Base-by-base conservation (phyloP, 176 grass and related monocot genomes). In the Phragmites australis region DNA sequence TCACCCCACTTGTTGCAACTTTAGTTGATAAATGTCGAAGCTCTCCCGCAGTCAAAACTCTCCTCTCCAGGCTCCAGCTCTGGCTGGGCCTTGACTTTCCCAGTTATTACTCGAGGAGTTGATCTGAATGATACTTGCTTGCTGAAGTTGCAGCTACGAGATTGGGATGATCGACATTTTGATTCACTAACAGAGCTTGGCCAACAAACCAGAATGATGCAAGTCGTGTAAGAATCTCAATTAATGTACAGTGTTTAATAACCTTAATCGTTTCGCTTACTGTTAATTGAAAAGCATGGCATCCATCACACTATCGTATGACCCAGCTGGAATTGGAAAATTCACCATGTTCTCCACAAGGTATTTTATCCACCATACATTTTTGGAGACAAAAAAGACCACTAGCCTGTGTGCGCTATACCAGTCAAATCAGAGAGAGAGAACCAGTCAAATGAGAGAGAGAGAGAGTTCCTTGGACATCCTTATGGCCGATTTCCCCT, bases 401-500 rank as follows among this genome's bases (percentile, higher is more conserved):
- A 25, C 2, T 29, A 18, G 55, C 15, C 22, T 53, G 30, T 78
- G 22, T 78, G 8, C 31, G 42, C 51, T 77, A 42, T 31, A 62
- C 31, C 22, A n/a, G 40, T 39, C 6, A 85, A 55, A 55, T 0
- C 13, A 37, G 8, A 22, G 26, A 11, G n/a, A n/a, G n/a, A n/a
- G n/a, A n/a, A 62, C 31, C 22, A n/a, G 40, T 39, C 6, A 85
- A 55, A 55, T 0, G 8, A 37, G 8, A 22, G 26, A 11, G 34
- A 37, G 18, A 12, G 25, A 18, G 13, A 32, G 27, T 27, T 49
- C 31, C 25, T 41, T 71, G 72, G 40, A 66, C 22, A 43, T 57
- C 22, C 5, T 39, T 57, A 77, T 46, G 73, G 79, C 26, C 87
- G 47, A 67, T 87, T 87, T 43, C 92, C 61, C 79, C 81, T 81